These are phyloP conservation scores for Geranium incanum DNA, from an alignment of 441 rosid genomes.

Conservation along the genomic window DNA sequence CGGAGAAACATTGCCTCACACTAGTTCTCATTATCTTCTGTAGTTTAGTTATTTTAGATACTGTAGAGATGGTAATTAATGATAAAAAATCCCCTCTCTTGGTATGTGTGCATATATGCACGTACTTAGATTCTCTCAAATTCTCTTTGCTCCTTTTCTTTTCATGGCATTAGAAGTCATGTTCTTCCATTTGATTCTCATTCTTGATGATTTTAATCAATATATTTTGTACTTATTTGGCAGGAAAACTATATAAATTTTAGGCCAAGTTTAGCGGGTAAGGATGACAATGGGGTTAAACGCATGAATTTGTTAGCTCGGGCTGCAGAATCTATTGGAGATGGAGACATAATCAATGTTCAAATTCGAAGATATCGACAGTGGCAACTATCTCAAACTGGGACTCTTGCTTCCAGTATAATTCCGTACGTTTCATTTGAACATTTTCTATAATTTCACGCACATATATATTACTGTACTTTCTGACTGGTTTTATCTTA, in stretches of 20 bases:
- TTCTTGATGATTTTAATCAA: background rate
- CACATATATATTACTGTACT: conserved; percentile 11
- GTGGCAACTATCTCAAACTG: conserved; percentile 86
- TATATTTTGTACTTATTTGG: conserved; percentile 21
- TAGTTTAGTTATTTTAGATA: no score
- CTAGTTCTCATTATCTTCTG: no score
- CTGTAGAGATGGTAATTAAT: no score
- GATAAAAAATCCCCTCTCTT: background rate
- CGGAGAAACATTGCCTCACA: no score
- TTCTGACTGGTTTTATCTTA: conserved; percentile 17
- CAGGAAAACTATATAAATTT: conserved; percentile 96
- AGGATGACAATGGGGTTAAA: conserved; percentile 68
- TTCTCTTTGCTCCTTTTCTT: background rate
- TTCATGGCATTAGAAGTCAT: background rate
- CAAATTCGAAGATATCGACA: conserved; percentile 92
- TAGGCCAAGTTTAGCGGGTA: conserved; percentile 56
- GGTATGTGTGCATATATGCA: background rate
- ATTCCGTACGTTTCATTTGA: conserved; percentile 64
- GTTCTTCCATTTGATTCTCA: background rate
- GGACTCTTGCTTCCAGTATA: conserved; percentile 71
- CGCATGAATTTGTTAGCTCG: conserved; percentile 70
- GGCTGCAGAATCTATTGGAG: conserved; percentile 89
- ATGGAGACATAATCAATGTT: conserved; percentile 88
- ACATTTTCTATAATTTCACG: conserved; percentile 3
- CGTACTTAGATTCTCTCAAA: background rate